phyloP scores from a whole-genome alignment of 192 early-diverging fungal genomes.

The Coemansia sp. region DNA sequence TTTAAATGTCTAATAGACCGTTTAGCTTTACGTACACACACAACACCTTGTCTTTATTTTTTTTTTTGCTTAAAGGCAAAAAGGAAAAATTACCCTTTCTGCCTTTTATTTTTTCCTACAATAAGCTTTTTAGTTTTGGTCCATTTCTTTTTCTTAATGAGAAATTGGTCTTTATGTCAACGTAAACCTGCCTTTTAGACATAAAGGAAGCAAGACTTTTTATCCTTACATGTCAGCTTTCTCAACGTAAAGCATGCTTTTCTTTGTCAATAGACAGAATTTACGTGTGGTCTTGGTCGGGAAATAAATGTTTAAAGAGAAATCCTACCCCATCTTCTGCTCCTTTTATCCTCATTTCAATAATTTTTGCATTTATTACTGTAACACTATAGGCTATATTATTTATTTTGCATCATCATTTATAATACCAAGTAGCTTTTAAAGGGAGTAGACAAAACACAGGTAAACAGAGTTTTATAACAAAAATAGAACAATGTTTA shows the following conservation, averaged over 20 bases:
- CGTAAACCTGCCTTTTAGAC: too few relatives aligned
- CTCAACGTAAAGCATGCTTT: too few relatives aligned
- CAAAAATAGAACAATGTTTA: constrained; percentile 11
- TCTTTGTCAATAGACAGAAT: too few relatives aligned
- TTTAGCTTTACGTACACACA: not conserved
- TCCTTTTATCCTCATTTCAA: not conserved
- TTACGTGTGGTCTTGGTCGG: not conserved
- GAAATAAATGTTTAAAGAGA: not conserved
- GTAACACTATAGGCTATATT: not conserved
- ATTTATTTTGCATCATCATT: too few relatives aligned
- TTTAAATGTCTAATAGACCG: not conserved
- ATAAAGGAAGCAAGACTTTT: too few relatives aligned
- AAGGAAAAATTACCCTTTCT: not conserved
- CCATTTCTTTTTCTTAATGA: not conserved
- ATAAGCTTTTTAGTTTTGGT: not conserved
- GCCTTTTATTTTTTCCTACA: not conserved
- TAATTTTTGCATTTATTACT: not conserved
- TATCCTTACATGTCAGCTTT: too few relatives aligned
- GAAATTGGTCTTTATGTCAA: not conserved
- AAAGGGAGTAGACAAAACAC: not conserved
- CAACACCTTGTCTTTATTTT: not conserved
- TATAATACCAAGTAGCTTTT: too few relatives aligned
- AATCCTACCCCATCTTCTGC: not conserved
- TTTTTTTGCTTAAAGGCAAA: not conserved
- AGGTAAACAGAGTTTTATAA: too few relatives aligned